These are phyloP conservation scores for Mortierella sp. DNA, from an alignment of 371 early-diverging fungal genomes.

Conservation along the genomic window DNA sequence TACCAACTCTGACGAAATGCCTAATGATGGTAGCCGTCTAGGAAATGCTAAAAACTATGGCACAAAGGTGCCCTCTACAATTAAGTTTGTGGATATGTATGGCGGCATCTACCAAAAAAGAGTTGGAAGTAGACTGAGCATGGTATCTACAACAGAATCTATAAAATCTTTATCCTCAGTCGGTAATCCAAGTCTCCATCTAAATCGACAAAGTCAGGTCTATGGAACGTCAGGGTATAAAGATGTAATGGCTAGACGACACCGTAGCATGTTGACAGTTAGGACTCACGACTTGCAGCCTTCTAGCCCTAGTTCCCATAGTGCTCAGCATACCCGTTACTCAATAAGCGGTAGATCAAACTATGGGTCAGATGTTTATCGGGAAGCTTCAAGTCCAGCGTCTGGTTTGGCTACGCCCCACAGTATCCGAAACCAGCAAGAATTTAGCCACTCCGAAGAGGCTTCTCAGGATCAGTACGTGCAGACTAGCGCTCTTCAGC, in stretches of 20 bases:
- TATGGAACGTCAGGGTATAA: constrained; percentile 7
- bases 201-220: background rate
- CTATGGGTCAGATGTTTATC: background rate
- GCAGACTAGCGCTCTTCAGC: background rate
- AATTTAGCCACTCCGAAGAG: background rate
- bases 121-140: background rate
- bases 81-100: constrained; percentile 16
- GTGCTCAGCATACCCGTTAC: background rate
- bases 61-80: constrained; percentile 9
- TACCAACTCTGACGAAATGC: background rate
- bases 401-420: background rate
- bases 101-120: constrained; percentile 9
- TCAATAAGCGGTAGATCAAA: background rate
- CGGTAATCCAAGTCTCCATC: background rate
- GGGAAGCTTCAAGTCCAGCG: background rate
- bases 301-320: background rate
- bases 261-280: background rate
- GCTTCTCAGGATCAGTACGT: background rate
- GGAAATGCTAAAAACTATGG: background rate
- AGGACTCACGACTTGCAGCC: background rate
- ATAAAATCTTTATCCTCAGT: background rate
- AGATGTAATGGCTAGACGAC: constrained; percentile 5
- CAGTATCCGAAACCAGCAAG: background rate
- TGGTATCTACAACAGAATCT: background rate
- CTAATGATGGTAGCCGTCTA: too few relatives aligned